Percentiles rank a stretch among this genome's conserved stretches.
Conservation (phyloP, 768 basidiomycete species). For the Amanita inopinata region DNA sequence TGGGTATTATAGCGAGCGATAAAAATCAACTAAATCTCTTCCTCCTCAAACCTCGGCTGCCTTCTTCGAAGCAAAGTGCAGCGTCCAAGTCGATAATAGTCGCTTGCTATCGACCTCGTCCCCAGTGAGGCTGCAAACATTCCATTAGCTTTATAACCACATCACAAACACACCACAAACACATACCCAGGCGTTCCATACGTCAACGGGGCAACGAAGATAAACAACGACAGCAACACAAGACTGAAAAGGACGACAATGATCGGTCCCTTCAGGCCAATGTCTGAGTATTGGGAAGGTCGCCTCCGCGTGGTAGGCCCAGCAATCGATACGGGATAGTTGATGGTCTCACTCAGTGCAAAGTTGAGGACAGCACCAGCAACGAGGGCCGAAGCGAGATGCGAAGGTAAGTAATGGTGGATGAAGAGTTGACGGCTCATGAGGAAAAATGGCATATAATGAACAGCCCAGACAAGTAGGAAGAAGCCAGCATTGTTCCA, state of each 20-base stretch:
- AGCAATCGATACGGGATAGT: constrained; percentile 78
- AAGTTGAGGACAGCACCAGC: constrained; percentile 91
- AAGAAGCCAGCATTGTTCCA: constrained; percentile 98
- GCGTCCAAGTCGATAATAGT: constrained; percentile 82
- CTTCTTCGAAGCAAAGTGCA: constrained; percentile 82
- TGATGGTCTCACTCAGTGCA: constrained; percentile 80
- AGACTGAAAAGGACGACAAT: constrained; percentile 48
- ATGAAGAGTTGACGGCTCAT: constrained; percentile 96
- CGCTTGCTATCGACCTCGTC: constrained; percentile 79
- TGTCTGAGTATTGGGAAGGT: constrained; percentile 53
- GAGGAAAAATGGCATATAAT: constrained; percentile 96
- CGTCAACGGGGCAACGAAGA: constrained; percentile 82
- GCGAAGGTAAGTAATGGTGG: constrained; percentile 96
- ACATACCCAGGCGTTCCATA: constrained; percentile 95
- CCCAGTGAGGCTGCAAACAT: constrained; percentile 57
- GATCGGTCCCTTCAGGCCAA: constrained; percentile 69
- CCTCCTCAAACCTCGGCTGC: too few relatives aligned
- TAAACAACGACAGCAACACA: constrained; percentile 52
- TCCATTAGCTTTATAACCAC: constrained; percentile 12
- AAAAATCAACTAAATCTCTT: constrained; percentile 25
- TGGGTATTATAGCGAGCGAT: not conserved
- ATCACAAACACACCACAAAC: constrained; percentile 6
- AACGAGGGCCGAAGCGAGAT: constrained; percentile 84
- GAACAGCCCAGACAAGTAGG: constrained; percentile 87
- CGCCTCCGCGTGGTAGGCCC: constrained; percentile 56